A percentile compares a stretch with the other conserved stretches of the same genome.
These are phyloP conservation scores for Spergularia marina DNA, from an alignment of 148 eudicot genomes.

Conservation along the genomic window DNA sequence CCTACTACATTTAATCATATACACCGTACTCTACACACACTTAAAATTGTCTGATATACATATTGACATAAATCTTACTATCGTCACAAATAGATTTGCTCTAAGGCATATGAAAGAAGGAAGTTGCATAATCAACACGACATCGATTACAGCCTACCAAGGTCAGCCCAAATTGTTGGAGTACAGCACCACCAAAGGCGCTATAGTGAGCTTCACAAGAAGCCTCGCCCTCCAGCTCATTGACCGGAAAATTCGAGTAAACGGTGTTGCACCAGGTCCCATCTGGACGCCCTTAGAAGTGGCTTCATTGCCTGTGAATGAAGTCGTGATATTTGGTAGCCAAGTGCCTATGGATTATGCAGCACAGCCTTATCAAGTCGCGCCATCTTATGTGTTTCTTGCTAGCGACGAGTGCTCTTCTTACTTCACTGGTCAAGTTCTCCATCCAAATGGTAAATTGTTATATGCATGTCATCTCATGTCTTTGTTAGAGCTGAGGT, in stretches of 20 bases:
- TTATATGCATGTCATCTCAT: no score
- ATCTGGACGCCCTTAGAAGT: slow-evolving; percentile 55
- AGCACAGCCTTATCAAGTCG: slow-evolving; percentile 45
- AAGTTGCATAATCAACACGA: slow-evolving; percentile 45
- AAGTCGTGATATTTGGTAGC: slow-evolving; percentile 20
- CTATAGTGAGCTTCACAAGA: slow-evolving; percentile 37
- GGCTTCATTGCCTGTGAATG: slow-evolving; percentile 25
- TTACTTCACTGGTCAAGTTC: slow-evolving; percentile 51
- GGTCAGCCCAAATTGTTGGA: slow-evolving; percentile 32
- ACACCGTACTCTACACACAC: no score
- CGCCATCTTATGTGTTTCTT: slow-evolving; percentile 54
- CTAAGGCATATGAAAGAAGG: slow-evolving; percentile 40
- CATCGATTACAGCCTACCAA: slow-evolving; percentile 35
- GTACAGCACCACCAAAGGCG: slow-evolving; percentile 42
- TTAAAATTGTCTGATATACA: no score
- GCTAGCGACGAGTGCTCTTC: slow-evolving; percentile 49
- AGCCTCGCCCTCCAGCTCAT: slow-evolving; percentile 32
- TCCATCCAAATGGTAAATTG: slow-evolving; percentile 51
- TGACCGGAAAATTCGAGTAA: slow-evolving; percentile 45
- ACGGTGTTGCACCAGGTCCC: slow-evolving; percentile 57
- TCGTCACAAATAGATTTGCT: slow-evolving; percentile 24
- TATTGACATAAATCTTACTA: not conserved
- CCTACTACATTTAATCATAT: no score
- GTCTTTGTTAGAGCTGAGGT: no score
- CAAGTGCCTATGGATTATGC: slow-evolving; percentile 43